phyloP scores from a whole-genome alignment of 352 stramenopile genomes.

The Phytophthora macrochlamydospora region DNA sequence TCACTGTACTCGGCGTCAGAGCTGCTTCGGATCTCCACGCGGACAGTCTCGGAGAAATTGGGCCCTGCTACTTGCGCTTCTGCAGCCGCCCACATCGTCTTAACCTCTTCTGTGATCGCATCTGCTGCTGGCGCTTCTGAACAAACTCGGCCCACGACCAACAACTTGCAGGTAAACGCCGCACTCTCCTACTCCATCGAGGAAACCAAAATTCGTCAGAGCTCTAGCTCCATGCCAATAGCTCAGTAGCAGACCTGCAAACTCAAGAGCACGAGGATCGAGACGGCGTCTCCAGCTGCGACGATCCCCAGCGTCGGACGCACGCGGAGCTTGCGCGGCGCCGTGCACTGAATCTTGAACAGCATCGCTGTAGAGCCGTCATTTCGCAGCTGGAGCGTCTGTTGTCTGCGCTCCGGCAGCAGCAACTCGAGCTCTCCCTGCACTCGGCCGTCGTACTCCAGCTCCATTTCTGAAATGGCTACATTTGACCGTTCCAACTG shows the following conservation, averaged over 20 bases:
- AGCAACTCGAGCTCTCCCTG: slow-evolving; percentile 14
- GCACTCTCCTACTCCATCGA: slow-evolving; percentile 21
- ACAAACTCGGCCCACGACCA: slow-evolving; percentile 23
- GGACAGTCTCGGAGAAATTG: slow-evolving; percentile 45
- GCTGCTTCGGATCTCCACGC: slow-evolving; percentile 14
- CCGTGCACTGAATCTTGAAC: slow-evolving; percentile 57
- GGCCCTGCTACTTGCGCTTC: slow-evolving; percentile 16
- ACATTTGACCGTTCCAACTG: neutral
- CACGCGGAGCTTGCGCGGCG: slow-evolving; percentile 43
- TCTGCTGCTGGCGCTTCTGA: slow-evolving; percentile 3
- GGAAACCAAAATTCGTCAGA: neutral
- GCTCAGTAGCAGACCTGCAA: slow-evolving; percentile 25
- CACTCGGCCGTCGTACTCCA: slow-evolving; percentile 11
- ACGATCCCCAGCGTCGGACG: slow-evolving; percentile 29
- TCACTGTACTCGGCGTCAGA: neutral
- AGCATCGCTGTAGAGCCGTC: slow-evolving; percentile 11
- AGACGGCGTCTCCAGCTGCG: neutral
- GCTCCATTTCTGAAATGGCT: slow-evolving; percentile 9
- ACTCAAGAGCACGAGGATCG: slow-evolving; percentile 36
- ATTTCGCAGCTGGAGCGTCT: slow-evolving; percentile 8
- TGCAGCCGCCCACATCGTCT: slow-evolving; percentile 30
- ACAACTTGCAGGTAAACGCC: slow-evolving; percentile 42
- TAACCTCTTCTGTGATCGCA: slow-evolving; percentile 12
- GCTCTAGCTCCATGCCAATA: neutral
- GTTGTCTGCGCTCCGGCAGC: neutral